Evolutionary conservation across 2,329 filamentous ascomycete species (phyloP).

Genomic region (Scedosporium aurantiacum): DNA sequence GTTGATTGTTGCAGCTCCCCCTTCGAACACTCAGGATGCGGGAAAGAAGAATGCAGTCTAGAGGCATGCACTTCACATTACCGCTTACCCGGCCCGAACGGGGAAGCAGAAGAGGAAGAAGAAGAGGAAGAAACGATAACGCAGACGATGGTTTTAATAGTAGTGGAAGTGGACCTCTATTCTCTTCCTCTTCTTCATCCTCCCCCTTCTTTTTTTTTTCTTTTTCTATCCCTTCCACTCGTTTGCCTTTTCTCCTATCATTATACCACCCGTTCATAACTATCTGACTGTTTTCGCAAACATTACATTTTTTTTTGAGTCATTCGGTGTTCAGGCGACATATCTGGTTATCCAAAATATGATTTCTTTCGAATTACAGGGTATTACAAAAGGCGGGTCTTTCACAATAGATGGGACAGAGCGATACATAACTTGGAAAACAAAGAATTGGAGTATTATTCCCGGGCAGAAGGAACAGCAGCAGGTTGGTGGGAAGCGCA

Average conservation of each 20-base stretch:
- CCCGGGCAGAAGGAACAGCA: neutral
- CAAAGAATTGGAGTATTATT: neutral
- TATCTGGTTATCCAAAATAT: neutral
- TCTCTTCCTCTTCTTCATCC: neutral
- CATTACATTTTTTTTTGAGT: no score
- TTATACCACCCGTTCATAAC: no score
- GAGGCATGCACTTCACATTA: neutral
- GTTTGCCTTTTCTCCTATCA: neutral
- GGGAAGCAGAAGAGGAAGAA: neutral
- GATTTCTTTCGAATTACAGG: neutral
- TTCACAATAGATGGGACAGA: neutral
- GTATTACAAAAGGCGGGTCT: neutral
- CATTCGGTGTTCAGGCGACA: neutral
- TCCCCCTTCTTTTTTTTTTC: neutral
- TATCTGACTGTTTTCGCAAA: no score
- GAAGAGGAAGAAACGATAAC: no score
- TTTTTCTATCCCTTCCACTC: neutral
- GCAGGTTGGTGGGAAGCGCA: neutral
- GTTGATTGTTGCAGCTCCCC: slow-evolving; percentile 57
- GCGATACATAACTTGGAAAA: neutral
- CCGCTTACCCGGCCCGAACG: neutral
- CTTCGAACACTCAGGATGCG: slow-evolving; percentile 15
- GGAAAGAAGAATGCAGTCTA: slow-evolving; percentile 1
- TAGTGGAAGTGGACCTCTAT: neutral
- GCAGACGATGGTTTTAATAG: no score